Conservation (phyloP, 1,139 yeast species). For the Sugiyamaella neomexicana region DNA sequence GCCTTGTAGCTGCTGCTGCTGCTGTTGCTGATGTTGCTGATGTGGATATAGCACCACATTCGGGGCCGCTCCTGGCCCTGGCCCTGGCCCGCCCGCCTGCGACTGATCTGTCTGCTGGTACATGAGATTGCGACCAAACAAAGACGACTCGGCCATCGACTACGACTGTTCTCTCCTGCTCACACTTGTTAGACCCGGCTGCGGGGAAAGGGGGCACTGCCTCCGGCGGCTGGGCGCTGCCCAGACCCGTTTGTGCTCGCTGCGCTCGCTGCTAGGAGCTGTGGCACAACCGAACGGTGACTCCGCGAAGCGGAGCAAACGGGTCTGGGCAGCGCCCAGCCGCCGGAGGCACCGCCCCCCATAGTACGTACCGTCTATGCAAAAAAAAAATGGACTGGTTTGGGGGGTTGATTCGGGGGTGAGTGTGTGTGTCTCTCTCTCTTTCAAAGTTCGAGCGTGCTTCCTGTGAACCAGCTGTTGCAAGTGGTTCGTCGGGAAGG, state of each 20-base stretch:
- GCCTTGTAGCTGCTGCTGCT: neutral
- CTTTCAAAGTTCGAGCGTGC: neutral
- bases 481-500: no score
- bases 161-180: neutral
- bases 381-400: neutral
- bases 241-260: no score
- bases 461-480: no score
- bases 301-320: neutral
- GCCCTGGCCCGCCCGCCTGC: neutral
- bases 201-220: neutral
- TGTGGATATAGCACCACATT: no score
- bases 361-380: neutral
- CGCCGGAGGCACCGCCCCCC: neutral
- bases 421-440: neutral
- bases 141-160: constrained; percentile 16
- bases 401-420: neutral
- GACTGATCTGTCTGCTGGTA: constrained; percentile 12
- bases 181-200: neutral
- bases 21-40: constrained; percentile 1
- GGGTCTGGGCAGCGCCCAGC: neutral
- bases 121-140: constrained; percentile 11
- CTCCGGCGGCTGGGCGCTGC: neutral
- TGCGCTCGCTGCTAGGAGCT: no score
- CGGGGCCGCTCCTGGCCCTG: neutral
- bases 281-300: neutral